Conservation (phyloP, 306 rosid species). For the Trichosanthes truncata region DNA sequence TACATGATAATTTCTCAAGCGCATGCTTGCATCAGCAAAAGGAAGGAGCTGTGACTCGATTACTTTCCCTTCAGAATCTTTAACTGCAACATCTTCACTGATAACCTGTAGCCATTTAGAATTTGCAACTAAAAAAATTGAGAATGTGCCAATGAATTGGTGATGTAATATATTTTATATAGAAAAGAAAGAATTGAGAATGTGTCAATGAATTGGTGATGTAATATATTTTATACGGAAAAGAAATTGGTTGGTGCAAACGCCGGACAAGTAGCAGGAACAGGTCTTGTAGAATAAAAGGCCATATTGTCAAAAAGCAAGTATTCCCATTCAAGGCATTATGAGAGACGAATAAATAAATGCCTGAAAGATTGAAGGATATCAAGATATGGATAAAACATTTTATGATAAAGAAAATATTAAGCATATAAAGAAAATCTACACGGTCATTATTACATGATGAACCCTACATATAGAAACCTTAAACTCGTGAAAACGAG, state of each 20-base stretch:
- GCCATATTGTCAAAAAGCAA: not conserved
- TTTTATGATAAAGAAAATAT: not conserved
- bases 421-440: not conserved
- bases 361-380: not conserved
- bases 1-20: slow-evolving; percentile 31
- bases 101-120: slow-evolving; percentile 23
- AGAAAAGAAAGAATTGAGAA: not conserved
- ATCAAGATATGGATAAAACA: not conserved
- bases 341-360: not conserved
- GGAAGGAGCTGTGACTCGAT: slow-evolving; percentile 46
- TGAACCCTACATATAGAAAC: not conserved
- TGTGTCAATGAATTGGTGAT: not conserved
- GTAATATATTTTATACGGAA: not conserved
- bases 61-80: slow-evolving; percentile 38
- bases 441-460: not conserved
- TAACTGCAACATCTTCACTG: slow-evolving; percentile 30
- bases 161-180: not conserved
- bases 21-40: slow-evolving; percentile 14
- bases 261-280: not conserved
- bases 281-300: slow-evolving; percentile 1
- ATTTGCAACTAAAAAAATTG: not conserved
- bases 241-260: not conserved
- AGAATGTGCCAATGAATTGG: not conserved
- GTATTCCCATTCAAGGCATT: not conserved
- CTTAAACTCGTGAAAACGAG: not conserved